A percentile compares a stretch with the other conserved stretches of the same genome.
These are phyloP conservation scores for Puccinia polysora DNA, from an alignment of 1,284 basidiomycete species.

Conservation along the genomic window DNA sequence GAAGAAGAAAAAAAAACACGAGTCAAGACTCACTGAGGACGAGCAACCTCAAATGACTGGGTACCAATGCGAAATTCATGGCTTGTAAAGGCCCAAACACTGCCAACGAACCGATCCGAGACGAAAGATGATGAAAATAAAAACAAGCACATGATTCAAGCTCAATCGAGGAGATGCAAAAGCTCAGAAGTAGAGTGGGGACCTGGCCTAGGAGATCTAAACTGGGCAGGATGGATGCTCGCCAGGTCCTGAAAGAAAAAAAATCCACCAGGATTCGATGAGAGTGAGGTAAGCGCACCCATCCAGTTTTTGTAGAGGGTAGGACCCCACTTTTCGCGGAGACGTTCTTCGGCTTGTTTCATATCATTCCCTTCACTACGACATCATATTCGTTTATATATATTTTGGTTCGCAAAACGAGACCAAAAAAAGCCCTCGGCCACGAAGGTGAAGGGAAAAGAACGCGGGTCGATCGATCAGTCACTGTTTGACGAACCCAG, in stretches of 20 bases:
- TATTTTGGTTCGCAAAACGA: too few relatives aligned
- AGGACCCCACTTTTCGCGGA: slow-evolving; percentile 39
- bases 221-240: not conserved
- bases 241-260: not conserved
- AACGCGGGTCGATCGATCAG: not conserved
- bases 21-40: slow-evolving; percentile 24
- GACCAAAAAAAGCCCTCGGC: too few relatives aligned
- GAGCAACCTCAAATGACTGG: slow-evolving; percentile 29
- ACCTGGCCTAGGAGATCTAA: not conserved
- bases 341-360: slow-evolving; percentile 25
- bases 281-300: not conserved
- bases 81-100: slow-evolving; percentile 32
- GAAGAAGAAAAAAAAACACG: not conserved
- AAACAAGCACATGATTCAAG: too few relatives aligned
- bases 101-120: not conserved
- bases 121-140: not conserved
- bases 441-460: too few relatives aligned
- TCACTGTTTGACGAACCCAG: not conserved
- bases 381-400: not conserved
- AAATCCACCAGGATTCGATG: not conserved
- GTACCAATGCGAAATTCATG: slow-evolving; percentile 37
- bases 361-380: slow-evolving; percentile 40
- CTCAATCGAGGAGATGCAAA: not conserved
- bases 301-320: slow-evolving; percentile 40
- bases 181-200: not conserved